Evolutionary conservation across 2,329 filamentous ascomycete genomes (phyloP), one percentile per base, ranked within the genome.

Genomic region (Sporothrix schenckii): DNA sequence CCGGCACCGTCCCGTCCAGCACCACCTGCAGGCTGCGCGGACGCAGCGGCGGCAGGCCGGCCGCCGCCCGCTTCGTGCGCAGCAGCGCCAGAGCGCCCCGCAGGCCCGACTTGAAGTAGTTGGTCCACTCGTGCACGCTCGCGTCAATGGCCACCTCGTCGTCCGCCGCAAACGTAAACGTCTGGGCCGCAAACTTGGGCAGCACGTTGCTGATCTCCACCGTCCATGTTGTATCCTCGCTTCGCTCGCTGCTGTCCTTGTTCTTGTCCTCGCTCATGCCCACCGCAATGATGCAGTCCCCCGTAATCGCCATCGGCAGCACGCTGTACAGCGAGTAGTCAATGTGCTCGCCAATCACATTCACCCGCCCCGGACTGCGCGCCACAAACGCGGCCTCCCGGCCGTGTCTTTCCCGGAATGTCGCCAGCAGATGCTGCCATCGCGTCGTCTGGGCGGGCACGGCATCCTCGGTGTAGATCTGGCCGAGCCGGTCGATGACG

Each of bases 271-370:
- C 24, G 52, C 13, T 30, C 70, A 77, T 84, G 76, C 79, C 86
- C 50, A 97, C 92, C 68, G 94, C 95, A 77, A 99, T 87, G 72
- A 99, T 86, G 70, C 93, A 91, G 80, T 99, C 95, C 73, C 93
- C 92, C 6, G 92, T 93, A 75, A 98, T 93, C 73, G 94, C 95
- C 89, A 97, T 97, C 68, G 95, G 95, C 30, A 99, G 86, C 72
- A 97, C 94, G 75, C 95, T 90, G 84, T 98, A 99, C 24, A 99
- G 88, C 16, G 93, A 97, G 83, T 99, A 99, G 83, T 99, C 95
- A 77, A 99, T 97, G 83, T 99, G 95, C 85, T 99, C 95, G 80
- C 95, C 95, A 78, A 99, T 97, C 77, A 99, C 95, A 83, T 98
- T 98, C 75, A 99, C 95, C 75, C 95, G 88, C 72, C 95, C 95